Evolutionary conservation across 2,329 filamentous ascomycete genomes (phyloP).

Genomic region (Sporothrix globosa): DNA sequence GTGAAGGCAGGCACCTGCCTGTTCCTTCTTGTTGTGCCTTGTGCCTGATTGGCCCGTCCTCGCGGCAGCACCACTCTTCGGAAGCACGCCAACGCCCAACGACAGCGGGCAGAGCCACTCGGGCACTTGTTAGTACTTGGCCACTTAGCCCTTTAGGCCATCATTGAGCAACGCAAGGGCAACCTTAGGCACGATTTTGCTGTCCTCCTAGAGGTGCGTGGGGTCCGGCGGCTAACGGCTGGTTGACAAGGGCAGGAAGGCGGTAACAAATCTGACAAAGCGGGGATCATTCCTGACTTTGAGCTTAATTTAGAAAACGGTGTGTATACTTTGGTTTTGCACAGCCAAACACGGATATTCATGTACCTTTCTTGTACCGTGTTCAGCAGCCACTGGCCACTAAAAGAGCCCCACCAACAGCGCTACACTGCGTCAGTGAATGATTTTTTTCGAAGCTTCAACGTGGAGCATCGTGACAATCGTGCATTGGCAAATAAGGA

Average conservation of each 20-base stretch:
- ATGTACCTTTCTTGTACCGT: not conserved
- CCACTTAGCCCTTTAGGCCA: slow-evolving; percentile 1
- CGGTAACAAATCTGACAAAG: slow-evolving; percentile 15
- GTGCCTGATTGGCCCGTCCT: slow-evolving; percentile 19
- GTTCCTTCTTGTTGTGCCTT: not conserved
- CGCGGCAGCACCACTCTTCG: not conserved
- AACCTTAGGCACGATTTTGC: slow-evolving; percentile 15
- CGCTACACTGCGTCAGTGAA: not conserved
- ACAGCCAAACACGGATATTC: accelerated
- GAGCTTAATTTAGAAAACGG: slow-evolving; percentile 28
- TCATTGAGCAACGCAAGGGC: too few species aligned
- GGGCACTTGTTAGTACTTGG: slow-evolving; percentile 15
- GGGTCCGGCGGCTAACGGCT: slow-evolving; percentile 28
- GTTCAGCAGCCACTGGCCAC: not conserved
- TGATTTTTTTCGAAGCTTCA: slow-evolving; percentile 27
- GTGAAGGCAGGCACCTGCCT: not conserved
- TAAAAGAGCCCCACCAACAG: slow-evolving; percentile 12
- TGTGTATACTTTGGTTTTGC: not conserved
- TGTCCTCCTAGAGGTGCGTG: not conserved
- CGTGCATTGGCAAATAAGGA: not conserved
- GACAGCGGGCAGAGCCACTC: slow-evolving; percentile 27
- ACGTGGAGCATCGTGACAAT: not conserved
- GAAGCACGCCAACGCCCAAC: slow-evolving; percentile 23
- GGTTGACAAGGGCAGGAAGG: slow-evolving; percentile 17
- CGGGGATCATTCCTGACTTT: slow-evolving; percentile 22